These are phyloP conservation scores for Rhizoclosmatium sp. DNA, from an alignment of 192 early-diverging fungal species.

Conservation along the genomic window DNA sequence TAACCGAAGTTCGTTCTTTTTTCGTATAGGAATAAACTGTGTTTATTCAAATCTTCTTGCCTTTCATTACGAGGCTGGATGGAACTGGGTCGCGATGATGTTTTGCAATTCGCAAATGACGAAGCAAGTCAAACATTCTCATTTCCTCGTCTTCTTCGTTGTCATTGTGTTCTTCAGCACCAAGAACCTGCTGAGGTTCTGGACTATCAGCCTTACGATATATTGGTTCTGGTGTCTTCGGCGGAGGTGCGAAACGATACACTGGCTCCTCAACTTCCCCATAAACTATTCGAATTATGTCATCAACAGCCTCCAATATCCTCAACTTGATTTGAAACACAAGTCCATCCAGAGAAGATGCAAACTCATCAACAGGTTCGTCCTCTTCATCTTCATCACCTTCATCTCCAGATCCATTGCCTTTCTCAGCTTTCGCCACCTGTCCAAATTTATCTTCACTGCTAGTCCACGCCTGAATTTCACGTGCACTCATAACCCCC, in stretches of 20 bases:
- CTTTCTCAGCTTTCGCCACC: background rate
- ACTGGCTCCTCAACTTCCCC: background rate
- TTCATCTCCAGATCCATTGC: background rate
- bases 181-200: background rate
- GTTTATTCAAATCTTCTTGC: constrained; percentile 14
- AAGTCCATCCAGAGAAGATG: background rate
- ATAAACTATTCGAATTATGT: background rate
- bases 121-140: constrained; percentile 17
- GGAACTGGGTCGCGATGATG: constrained; percentile 26
- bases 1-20: background rate
- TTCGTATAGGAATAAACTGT: background rate
- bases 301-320: constrained; percentile 17
- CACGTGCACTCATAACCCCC: constrained; percentile 4
- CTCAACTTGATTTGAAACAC: constrained; percentile 29
- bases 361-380: background rate
- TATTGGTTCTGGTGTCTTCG: background rate
- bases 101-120: background rate
- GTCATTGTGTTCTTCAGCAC: background rate
- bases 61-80: constrained; percentile 17
- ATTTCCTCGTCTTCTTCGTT: constrained; percentile 24
- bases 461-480: constrained; percentile 7
- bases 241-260: background rate
- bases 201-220: background rate
- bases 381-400: background rate
- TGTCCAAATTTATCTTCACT: background rate